These are phyloP conservation scores for Plasmodium fragile DNA, from an alignment of 169 alveolate genomes.

Conservation along the genomic window DNA sequence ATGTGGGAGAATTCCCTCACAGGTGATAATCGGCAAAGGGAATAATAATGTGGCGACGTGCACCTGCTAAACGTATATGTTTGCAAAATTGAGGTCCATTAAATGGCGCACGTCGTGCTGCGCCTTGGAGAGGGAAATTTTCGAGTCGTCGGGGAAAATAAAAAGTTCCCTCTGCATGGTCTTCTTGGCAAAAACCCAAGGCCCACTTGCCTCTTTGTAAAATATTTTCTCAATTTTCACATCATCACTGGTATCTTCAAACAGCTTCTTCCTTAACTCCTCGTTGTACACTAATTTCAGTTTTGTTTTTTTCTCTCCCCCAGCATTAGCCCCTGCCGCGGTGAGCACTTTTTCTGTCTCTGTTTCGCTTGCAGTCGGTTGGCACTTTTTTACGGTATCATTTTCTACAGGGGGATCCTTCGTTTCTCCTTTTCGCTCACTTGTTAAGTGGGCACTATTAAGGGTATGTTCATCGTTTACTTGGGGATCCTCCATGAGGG, in stretches of 20 bases:
- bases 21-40: background rate
- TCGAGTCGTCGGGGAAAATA: conserved; percentile 48
- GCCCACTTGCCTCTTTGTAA: conserved; percentile 53
- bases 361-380: background rate
- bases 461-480: background rate
- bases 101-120: conserved; percentile 30
- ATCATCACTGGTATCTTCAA: conserved; percentile 64
- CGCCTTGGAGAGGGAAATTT: conserved; percentile 60
- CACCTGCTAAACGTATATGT: conserved; percentile 20
- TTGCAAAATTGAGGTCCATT: conserved; percentile 28
- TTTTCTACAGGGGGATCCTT: background rate
- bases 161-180: conserved; percentile 49
- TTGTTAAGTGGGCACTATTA: background rate
- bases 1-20: background rate
- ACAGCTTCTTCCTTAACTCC: conserved; percentile 39
- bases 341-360: background rate
- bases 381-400: background rate
- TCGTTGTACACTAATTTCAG: conserved; percentile 34
- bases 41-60: background rate
- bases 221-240: conserved; percentile 47
- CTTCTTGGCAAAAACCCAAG: conserved; percentile 49
- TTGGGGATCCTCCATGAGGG: background rate
- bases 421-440: background rate
- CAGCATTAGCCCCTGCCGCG: background rate
- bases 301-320: conserved; percentile 13